phyloP scores from a whole-genome alignment of 345 rosid genomes.

The Eucalyptus rudis region DNA sequence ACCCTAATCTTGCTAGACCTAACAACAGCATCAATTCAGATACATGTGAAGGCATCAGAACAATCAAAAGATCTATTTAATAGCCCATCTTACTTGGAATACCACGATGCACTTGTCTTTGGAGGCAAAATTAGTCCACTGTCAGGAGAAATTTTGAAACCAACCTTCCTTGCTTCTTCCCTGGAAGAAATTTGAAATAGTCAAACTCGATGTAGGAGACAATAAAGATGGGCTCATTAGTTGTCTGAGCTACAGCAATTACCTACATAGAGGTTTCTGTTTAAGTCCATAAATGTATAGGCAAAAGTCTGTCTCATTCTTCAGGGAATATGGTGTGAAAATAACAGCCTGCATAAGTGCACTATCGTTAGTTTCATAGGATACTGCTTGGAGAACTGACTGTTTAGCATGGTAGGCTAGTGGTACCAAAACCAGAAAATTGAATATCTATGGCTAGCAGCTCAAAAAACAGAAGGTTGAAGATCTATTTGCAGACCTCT shows the following conservation, averaged over 20 bases:
- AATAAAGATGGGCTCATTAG: neutral
- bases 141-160: slow-evolving; percentile 43
- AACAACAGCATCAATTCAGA: neutral
- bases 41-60: neutral
- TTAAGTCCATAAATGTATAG: slow-evolving; percentile 39
- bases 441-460: neutral
- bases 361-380: neutral
- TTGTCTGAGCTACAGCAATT: slow-evolving; percentile 4
- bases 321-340: slow-evolving; percentile 59
- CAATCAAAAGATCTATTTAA: neutral
- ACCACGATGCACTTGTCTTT: slow-evolving; percentile 64
- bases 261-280: slow-evolving; percentile 64
- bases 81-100: slow-evolving; percentile 39
- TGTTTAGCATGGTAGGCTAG: neutral
- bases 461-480: neutral
- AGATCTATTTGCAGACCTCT: slow-evolving; percentile 36
- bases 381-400: neutral
- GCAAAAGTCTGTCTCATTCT: slow-evolving; percentile 60
- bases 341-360: slow-evolving; percentile 52
- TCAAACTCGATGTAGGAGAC: neutral
- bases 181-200: slow-evolving; percentile 21
- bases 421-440: neutral
- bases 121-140: slow-evolving; percentile 57
- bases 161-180: slow-evolving; percentile 38
- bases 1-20: slow-evolving; percentile 61